Evolutionary conservation across 352 stramenopile genomes (phyloP), one percentile per base, ranked within the genome.

Genomic region (Pythium dissimile): DNA sequence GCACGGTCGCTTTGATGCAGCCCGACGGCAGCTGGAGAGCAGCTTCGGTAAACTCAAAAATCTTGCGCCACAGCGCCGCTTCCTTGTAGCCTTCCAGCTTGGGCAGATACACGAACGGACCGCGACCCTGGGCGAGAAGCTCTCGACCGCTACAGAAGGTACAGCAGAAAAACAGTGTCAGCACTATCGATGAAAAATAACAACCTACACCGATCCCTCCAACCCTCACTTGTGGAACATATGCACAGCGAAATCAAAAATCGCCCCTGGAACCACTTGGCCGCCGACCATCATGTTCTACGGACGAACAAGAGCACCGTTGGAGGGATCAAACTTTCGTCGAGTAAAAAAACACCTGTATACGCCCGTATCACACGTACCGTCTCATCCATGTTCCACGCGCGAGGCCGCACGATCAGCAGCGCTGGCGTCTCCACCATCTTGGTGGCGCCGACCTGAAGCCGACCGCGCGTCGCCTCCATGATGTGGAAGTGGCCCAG

Each of bases 201-300:
- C n/a, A n/a, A n/a, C n/a, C n/a, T n/a, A n/a, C n/a, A n/a, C n/a
- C n/a, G 9, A 24, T 26, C 41, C 4, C 7, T n/a, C 6, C n/a
- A 23, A 12, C 0, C 38, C 64, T 31, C 70, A 86, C 80, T 98
- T 98, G 73, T 98, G 94, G 74, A 97, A 98, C 50, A 98, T 87
- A 69, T 98, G 97, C 31, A 98, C 39, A 9, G 75, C 90, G 81
- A 98, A 98, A 72, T 98, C 95, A 73, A 99, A 96, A 15, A 98
- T 66, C 20, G 88, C 81, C 31, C 90, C 94, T 10, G 88, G 89
- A 1, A 97, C 76, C 43, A 93, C 75, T 21, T 77, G 67, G 24
- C 92, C 89, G 54, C 97, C 88, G 9, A 98, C 88, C 3, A 92
- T 80, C 54, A 98, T 77, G 62, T 98, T 78, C 80, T 89, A 16